Evolutionary conservation across 768 basidiomycete species (phyloP), one percentile per base, ranked within the genome.

Genomic region (Austroboletus festivus): DNA sequence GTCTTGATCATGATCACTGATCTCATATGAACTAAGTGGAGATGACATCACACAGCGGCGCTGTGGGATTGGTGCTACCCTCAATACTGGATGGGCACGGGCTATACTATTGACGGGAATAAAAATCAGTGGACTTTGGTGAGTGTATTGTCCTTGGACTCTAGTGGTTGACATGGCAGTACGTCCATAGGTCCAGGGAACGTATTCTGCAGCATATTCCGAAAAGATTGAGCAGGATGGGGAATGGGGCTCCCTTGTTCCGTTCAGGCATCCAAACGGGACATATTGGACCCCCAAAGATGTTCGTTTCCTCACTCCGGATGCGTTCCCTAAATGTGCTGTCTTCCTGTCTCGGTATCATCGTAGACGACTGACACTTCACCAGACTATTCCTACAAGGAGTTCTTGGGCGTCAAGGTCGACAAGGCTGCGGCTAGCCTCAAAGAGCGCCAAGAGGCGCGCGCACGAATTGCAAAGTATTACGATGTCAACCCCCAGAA

Each of bases 41-140:
- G 35, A 37, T 18, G 22, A 26, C 20, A 11, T 16, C 35, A 18
- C 24, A 65, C 30, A 65, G 64, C 54, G 22, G 64, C 64, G 9
- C 42, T 65, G 43, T 65, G 64, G 64, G 64, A 65, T 18, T 65
- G 65, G 59, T 61, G 53, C 42, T 65, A 65, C 45, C 41, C 48
- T 2, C 47, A 59, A 5, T 61, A 64, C 31, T 67, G 65, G 64
- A 64, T 65, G 65, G 52, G 44, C 16, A 19, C 39, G 5, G 65
- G 65, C 16, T 65, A 59, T 35, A 48, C 18, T 0, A 5, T 55
- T 6, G 49, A 55, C 9, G 51, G 44, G 7, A 26, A 26, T 15
- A 38, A 47, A 35, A 48, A 56, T 10, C 42, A 44, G 22, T 64
- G 61, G 64, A 65, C 59, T 5, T 39, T 63, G 47, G 64, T 64